These are phyloP conservation scores for Kurtzmaniella quercitrusa DNA, from an alignment of 1,139 yeast species.

Conservation along the genomic window DNA sequence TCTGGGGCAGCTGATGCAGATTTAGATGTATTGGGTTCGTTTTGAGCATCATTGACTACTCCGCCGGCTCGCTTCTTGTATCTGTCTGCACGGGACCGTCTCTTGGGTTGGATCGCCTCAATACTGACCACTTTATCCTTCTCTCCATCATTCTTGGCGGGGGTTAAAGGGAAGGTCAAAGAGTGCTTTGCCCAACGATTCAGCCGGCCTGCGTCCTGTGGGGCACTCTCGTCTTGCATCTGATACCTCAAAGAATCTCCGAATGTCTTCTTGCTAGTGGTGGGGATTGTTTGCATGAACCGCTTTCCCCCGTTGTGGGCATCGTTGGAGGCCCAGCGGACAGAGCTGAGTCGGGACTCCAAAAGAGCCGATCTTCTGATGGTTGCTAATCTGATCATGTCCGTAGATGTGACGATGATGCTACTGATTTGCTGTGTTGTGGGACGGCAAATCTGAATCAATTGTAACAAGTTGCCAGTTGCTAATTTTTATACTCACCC, in stretches of 20 bases:
- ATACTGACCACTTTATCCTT: slow-evolving; percentile 7
- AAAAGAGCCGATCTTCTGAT: neutral
- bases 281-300: slow-evolving; percentile 41
- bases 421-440: neutral
- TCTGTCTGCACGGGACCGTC: slow-evolving; percentile 38
- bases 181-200: slow-evolving; percentile 23
- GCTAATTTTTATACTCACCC: neutral
- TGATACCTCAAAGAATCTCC: slow-evolving; percentile 20
- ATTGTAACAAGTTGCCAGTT: neutral
- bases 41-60: slow-evolving; percentile 2
- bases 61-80: slow-evolving; percentile 17
- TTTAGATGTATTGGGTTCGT: slow-evolving; percentile 5
- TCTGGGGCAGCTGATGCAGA: neutral
- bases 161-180: slow-evolving; percentile 14
- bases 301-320: slow-evolving; percentile 23
- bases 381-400: slow-evolving; percentile 3
- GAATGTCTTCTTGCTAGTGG: slow-evolving; percentile 9
- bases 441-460: neutral
- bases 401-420: neutral
- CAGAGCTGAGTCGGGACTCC: neutral
- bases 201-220: slow-evolving; percentile 10
- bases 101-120: slow-evolving; percentile 15
- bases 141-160: slow-evolving; percentile 8
- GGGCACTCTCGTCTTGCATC: slow-evolving; percentile 10
- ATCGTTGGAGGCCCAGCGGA: slow-evolving; percentile 23